Conservation (phyloP, 2,329 filamentous ascomycete genomes). For the Myriangium duriaei region DNA sequence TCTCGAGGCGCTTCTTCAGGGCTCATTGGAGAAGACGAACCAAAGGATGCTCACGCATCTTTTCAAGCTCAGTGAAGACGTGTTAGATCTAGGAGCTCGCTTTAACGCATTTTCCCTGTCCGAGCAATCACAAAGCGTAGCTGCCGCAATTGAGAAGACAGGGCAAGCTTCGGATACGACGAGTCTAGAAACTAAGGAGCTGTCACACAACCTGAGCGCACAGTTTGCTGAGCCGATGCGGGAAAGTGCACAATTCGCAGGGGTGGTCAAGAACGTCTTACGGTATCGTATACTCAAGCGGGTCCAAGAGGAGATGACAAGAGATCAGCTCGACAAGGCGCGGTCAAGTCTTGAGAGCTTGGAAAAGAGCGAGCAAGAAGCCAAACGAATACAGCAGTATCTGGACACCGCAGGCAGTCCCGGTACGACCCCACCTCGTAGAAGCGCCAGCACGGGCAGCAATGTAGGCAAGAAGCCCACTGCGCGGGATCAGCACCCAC, state of each 20-base stretch:
- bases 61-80: conserved; percentile 68
- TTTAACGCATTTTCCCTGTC: conserved; percentile 96
- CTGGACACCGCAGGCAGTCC: conserved; percentile 55
- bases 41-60: conserved; percentile 77
- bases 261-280: conserved; percentile 79
- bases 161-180: conserved; percentile 93
- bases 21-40: conserved; percentile 95
- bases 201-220: conserved; percentile 76
- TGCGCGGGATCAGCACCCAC: conserved; percentile 23
- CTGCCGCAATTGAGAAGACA: conserved; percentile 83
- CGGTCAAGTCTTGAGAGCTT: conserved; percentile 67
- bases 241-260: conserved; percentile 92
- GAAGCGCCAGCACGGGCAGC: conserved; percentile 41
- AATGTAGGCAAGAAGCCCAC: conserved; percentile 27
- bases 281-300: conserved; percentile 85
- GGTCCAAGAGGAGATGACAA: conserved; percentile 94
- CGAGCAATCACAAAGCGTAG: conserved; percentile 77
- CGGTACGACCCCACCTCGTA: conserved; percentile 44
- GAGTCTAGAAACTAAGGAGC: conserved; percentile 87
- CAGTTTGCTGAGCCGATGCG: conserved; percentile 96
- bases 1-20: conserved; percentile 73
- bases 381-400: conserved; percentile 86
- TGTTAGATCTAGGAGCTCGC: conserved; percentile 86
- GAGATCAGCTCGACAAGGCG: conserved; percentile 86
- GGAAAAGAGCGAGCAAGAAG: conserved; percentile 88